Conservation (phyloP, 805 yeast genomes). For the Sugiyamaella lignohabitans region DNA sequence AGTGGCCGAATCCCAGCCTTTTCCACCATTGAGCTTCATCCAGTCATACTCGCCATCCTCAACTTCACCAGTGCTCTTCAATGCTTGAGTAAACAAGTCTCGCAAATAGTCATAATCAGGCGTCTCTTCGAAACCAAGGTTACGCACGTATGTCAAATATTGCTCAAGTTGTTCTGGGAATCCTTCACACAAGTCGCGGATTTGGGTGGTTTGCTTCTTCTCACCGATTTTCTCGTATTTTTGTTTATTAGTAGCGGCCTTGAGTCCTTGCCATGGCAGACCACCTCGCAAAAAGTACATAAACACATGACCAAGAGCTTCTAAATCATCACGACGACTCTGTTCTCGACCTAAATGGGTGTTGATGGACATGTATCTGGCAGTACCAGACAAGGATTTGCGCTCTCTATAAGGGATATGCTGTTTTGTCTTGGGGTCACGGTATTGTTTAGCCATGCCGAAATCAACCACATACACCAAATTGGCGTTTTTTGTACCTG, state of each 20-base stretch:
- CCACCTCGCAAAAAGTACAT: slow-evolving; percentile 92
- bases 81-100: slow-evolving; percentile 67
- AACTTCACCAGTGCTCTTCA: slow-evolving; percentile 60
- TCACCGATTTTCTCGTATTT: slow-evolving; percentile 97
- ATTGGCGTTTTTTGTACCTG: slow-evolving; percentile 76
- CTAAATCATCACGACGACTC: slow-evolving; percentile 92
- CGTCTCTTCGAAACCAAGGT: slow-evolving; percentile 82
- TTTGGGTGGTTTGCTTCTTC: slow-evolving; percentile 84
- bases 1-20: slow-evolving; percentile 88
- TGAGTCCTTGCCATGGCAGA: slow-evolving; percentile 97
- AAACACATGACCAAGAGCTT: slow-evolving; percentile 93
- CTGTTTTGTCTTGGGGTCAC: slow-evolving; percentile 92
- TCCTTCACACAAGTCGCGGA: slow-evolving; percentile 79
- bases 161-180: slow-evolving; percentile 90
- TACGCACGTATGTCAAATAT: slow-evolving; percentile 82
- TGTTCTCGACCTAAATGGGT: slow-evolving; percentile 98
- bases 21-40: slow-evolving; percentile 93
- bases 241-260: slow-evolving; percentile 96
- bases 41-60: slow-evolving; percentile 94
- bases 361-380: slow-evolving; percentile 97
- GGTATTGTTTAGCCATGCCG: slow-evolving; percentile 97
- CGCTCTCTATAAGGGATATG: slow-evolving; percentile 97
- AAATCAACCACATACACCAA: slow-evolving; percentile 87
- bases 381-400: slow-evolving; percentile 93
- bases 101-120: slow-evolving; percentile 91